These are phyloP conservation scores for Dothiorella sarmentorum DNA, from an alignment of 2,329 filamentous ascomycete genomes.

Conservation along the genomic window DNA sequence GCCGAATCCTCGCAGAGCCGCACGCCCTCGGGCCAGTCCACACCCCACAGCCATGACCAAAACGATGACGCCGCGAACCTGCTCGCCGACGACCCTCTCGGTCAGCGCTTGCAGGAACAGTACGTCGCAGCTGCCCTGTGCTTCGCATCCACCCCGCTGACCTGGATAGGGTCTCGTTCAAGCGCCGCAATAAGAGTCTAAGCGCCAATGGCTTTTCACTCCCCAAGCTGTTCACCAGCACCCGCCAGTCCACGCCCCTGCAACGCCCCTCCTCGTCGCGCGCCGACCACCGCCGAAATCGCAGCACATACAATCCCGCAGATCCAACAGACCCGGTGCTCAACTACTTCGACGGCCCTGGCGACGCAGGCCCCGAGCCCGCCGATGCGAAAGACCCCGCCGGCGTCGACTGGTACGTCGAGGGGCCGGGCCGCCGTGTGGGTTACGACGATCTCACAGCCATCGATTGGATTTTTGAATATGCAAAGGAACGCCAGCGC, in stretches of 20 bases:
- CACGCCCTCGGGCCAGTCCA: conserved; percentile 32
- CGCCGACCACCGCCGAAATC: conserved; percentile 29
- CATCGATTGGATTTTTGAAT: conserved; percentile 99
- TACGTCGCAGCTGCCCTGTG: neutral
- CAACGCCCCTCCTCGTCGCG: conserved; percentile 30
- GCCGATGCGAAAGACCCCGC: conserved; percentile 44
- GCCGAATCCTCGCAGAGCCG: conserved; percentile 46
- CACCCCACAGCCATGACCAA: conserved; percentile 40
- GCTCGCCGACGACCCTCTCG: conserved; percentile 57
- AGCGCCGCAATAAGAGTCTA: conserved; percentile 60
- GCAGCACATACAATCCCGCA: conserved; percentile 26
- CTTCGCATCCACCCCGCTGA: conserved; percentile 13
- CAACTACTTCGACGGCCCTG: conserved; percentile 40
- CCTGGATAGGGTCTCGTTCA: conserved; percentile 59
- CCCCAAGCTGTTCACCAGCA: conserved; percentile 44
- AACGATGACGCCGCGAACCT: conserved; percentile 50
- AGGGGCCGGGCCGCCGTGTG: conserved; percentile 83
- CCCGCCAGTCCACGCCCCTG: conserved; percentile 20
- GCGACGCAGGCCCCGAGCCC: conserved; percentile 35
- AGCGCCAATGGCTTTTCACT: conserved; percentile 35
- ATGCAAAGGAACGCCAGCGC: conserved; percentile 90
- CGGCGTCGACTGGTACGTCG: conserved; percentile 76
- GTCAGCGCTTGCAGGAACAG: conserved; percentile 23
- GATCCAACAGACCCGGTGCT: conserved; percentile 40
- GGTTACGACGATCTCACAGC: conserved; percentile 95